Conservation (phyloP, 2,329 filamentous ascomycete genomes). For the Myriosclerotinia curreyana region DNA sequence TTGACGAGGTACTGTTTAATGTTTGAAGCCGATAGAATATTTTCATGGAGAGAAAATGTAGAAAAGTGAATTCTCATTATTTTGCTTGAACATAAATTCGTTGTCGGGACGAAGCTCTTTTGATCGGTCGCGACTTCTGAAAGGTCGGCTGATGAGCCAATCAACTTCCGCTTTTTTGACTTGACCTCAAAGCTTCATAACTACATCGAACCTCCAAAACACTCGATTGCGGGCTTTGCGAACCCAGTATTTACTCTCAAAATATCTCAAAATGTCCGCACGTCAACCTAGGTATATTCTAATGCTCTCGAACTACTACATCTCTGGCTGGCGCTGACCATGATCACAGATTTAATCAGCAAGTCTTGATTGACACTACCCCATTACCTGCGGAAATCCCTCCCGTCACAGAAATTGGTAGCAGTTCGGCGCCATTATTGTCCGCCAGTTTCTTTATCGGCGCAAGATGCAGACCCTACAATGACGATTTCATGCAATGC, state of each 20-base stretch:
- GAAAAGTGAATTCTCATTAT: conserved; percentile 2
- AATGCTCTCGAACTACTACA: neutral
- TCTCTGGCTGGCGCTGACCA: conserved; percentile 32
- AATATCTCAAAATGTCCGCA: conserved; percentile 36
- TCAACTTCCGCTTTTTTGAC: conserved; percentile 32
- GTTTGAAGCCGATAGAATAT: neutral
- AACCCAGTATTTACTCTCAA: conserved; percentile 25
- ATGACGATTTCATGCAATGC: conserved; percentile 99
- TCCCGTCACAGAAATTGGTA: conserved; percentile 87
- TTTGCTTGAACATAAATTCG: conserved; percentile 13
- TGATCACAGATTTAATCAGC: conserved; percentile 79
- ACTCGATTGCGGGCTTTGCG: conserved; percentile 41
- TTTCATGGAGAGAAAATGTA: conserved; percentile 9
- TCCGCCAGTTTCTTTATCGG: conserved; percentile 97
- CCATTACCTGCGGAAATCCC: conserved; percentile 90
- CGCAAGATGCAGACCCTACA: conserved; percentile 88
- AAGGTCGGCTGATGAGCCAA: conserved; percentile 31
- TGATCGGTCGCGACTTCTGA: conserved; percentile 21
- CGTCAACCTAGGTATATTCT: conserved; percentile 34
- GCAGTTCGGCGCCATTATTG: conserved; percentile 86
- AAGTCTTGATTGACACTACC: conserved; percentile 91
- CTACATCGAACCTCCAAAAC: conserved; percentile 27
- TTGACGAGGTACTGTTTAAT: neutral
- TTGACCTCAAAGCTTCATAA: conserved; percentile 36
- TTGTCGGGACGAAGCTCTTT: conserved; percentile 28